Evolutionary conservation across 148 eudicot species (phyloP).

Genomic region (Dianthus caryophyllus): DNA sequence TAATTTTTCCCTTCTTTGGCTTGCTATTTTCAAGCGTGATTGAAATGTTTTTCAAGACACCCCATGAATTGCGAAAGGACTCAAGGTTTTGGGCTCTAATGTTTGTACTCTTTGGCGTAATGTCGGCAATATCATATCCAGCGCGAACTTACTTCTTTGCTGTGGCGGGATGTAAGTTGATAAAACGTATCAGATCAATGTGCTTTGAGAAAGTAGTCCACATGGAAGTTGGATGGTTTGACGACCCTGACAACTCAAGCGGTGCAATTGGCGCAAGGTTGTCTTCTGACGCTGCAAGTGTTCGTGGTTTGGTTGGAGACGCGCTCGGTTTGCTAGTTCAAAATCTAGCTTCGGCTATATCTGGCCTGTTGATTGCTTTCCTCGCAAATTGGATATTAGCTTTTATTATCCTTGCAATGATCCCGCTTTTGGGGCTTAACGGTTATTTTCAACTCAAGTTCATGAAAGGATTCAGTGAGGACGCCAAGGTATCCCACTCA

Average conservation of each 20-base stretch:
- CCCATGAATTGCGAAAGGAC: slow-evolving; percentile 25
- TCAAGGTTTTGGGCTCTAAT: slow-evolving; percentile 30
- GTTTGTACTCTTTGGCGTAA: slow-evolving; percentile 26
- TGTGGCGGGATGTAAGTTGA: slow-evolving; percentile 14
- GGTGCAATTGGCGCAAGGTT: slow-evolving; percentile 16
- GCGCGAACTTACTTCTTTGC: slow-evolving; percentile 17
- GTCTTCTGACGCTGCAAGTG: slow-evolving; percentile 15
- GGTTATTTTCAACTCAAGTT: slow-evolving; percentile 15
- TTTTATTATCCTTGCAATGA: slow-evolving; percentile 15
- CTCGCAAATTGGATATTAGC: slow-evolving; percentile 16
- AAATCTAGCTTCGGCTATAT: slow-evolving; percentile 3
- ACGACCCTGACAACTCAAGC: slow-evolving; percentile 12
- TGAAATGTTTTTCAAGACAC: slow-evolving; percentile 26
- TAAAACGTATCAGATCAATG: slow-evolving; percentile 5
- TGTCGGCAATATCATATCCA: slow-evolving; percentile 16
- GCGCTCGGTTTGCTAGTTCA: slow-evolving; percentile 11
- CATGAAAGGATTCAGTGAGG: slow-evolving; percentile 13
- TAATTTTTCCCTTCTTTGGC: slow-evolving; percentile 26
- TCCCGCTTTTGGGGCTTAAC: slow-evolving; percentile 7
- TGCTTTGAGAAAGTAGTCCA: slow-evolving; percentile 11
- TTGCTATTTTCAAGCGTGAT: slow-evolving; percentile 28
- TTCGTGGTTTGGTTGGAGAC: slow-evolving; percentile 12
- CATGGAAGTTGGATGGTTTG: slow-evolving; percentile 19
- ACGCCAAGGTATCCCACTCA: slow-evolving; percentile 8
- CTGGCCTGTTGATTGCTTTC: slow-evolving; percentile 17